Evolutionary conservation across 441 rosid species (phyloP).

Genomic region (Biscutella laevigata): DNA sequence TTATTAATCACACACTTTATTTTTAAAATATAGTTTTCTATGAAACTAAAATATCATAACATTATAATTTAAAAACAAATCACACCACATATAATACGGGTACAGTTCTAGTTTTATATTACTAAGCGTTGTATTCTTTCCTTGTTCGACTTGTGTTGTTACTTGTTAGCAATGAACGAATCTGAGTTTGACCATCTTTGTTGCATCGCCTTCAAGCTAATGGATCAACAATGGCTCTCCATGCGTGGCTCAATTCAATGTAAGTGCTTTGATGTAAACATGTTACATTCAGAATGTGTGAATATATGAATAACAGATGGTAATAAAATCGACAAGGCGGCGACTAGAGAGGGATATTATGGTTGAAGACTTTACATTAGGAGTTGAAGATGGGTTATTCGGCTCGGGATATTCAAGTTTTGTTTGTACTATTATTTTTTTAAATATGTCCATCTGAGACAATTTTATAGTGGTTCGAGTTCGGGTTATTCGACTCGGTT

Average conservation of each 20-base stretch:
- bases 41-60: no score
- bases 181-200: constrained; percentile 31
- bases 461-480: no score
- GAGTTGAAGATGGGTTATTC: no score
- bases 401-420: no score
- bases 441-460: no score
- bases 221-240: constrained; percentile 35
- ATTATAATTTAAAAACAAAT: no score
- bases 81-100: no score
- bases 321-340: constrained; percentile 88
- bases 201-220: constrained; percentile 34
- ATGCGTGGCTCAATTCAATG: constrained; percentile 32
- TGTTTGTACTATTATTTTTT: no score
- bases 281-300: background rate
- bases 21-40: no score
- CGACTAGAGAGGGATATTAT: constrained; percentile 87
- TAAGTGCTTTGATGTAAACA: constrained; percentile 8
- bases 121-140: constrained; percentile 6
- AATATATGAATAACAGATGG: constrained; percentile 42
- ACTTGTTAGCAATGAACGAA: constrained; percentile 27
- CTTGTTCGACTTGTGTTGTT: constrained; percentile 4
- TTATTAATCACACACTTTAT: no score
- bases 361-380: constrained; percentile 55
- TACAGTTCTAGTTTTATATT: no score
- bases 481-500: no score